Evolutionary conservation across 192 early-diverging fungal species (phyloP).

Genomic region (Podila horticola): DNA sequence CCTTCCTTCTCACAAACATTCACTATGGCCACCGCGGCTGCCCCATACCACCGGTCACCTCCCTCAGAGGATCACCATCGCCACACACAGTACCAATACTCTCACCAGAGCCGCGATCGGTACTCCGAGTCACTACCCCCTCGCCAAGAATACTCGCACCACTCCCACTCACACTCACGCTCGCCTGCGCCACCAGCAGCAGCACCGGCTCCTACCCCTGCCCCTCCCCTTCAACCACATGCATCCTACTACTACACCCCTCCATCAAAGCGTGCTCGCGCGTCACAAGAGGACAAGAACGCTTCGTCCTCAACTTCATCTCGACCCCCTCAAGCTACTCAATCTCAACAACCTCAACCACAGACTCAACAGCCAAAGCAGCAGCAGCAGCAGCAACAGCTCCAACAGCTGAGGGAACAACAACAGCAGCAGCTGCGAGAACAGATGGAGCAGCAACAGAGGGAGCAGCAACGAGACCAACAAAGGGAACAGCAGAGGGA

Average conservation of each 20-base stretch:
- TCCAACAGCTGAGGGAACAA: neutral
- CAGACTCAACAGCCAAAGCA: constrained; percentile 9
- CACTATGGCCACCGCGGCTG: too few species aligned
- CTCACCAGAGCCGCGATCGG: too few species aligned
- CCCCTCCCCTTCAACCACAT: constrained; percentile 16
- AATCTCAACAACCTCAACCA: neutral
- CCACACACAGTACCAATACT: neutral
- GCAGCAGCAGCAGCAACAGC: constrained; percentile 9
- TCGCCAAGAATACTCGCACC: neutral
- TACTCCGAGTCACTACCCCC: neutral
- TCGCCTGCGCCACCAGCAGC: constrained; percentile 1
- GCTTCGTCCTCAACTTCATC: neutral
- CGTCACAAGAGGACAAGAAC: neutral
- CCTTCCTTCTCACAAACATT: neutral
- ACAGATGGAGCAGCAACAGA: too few species aligned
- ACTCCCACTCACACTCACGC: neutral
- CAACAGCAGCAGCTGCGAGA: too few species aligned
- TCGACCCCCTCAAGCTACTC: neutral
- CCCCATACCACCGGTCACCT: too few species aligned
- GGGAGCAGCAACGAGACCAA: too few species aligned
- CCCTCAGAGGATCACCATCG: too few species aligned
- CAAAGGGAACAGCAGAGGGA: too few species aligned
- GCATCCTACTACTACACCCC: constrained; percentile 18
- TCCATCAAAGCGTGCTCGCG: neutral
- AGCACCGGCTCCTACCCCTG: neutral